Conservation (phyloP, 257 asterid species). For the Parsonsia alboflavescens region DNA sequence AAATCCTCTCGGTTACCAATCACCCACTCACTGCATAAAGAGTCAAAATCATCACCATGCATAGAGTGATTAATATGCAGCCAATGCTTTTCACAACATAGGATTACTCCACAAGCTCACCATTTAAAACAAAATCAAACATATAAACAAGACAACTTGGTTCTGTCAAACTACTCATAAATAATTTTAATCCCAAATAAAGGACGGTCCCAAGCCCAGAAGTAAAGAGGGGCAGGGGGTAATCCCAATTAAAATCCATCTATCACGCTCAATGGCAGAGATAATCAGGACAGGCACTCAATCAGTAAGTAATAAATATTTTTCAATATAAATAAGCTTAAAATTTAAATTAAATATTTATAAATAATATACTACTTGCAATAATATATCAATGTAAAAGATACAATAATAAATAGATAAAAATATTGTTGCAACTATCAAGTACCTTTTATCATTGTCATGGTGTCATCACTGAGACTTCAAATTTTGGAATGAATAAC, state of each 20-base stretch:
- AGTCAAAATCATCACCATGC: not conserved
- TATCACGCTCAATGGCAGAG: not conserved
- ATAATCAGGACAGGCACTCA: too few relatives aligned
- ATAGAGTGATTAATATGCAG: not conserved
- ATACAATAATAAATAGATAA: too few relatives aligned
- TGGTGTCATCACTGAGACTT: too few relatives aligned
- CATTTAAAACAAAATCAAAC: constrained; percentile 4
- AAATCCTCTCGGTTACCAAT: constrained; percentile 95
- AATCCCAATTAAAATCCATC: not conserved
- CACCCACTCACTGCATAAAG: constrained; percentile 88
- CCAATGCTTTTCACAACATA: not conserved
- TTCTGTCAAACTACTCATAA: not conserved
- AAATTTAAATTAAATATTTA: too few relatives aligned
- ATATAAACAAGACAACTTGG: not conserved
- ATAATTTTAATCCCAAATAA: not conserved
- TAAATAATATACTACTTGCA: too few relatives aligned
- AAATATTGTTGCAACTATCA: too few relatives aligned
- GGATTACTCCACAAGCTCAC: not conserved
- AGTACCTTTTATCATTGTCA: too few relatives aligned
- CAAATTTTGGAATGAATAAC: too few relatives aligned
- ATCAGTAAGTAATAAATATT: too few relatives aligned
- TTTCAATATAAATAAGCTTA: too few relatives aligned
- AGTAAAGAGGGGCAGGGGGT: too few relatives aligned
- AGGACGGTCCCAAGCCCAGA: not conserved
- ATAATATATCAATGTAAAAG: too few relatives aligned